Evolutionary conservation across 768 basidiomycete species (phyloP).

Genomic region (Suillus variegatus): DNA sequence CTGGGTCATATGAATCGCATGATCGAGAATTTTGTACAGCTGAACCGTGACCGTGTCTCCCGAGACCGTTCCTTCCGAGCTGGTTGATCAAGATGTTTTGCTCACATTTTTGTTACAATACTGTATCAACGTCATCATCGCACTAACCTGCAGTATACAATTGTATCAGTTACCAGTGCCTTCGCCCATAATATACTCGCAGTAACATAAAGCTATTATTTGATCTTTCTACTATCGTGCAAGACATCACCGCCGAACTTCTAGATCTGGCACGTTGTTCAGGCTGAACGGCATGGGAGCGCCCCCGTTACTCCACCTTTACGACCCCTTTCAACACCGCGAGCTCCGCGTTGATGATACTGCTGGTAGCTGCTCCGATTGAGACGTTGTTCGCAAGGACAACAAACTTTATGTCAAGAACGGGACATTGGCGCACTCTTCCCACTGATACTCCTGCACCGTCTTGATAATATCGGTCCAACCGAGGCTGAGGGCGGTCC

Average conservation of each 20-base stretch:
- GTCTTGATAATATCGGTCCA: slow-evolving; percentile 87
- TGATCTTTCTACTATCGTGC: slow-evolving; percentile 3
- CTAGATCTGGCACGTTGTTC: not conserved
- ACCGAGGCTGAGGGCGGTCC: slow-evolving; percentile 91
- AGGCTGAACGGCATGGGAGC: not conserved
- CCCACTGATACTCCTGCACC: slow-evolving; percentile 94
- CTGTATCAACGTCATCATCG: slow-evolving; percentile 6
- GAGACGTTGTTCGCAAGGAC: slow-evolving; percentile 91
- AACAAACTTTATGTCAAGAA: slow-evolving; percentile 95
- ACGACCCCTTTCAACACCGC: slow-evolving; percentile 77
- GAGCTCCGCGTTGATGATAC: slow-evolving; percentile 96
- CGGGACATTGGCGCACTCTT: slow-evolving; percentile 84
- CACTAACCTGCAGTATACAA: slow-evolving; percentile 6
- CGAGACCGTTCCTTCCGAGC: slow-evolving; percentile 27
- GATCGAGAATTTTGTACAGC: slow-evolving; percentile 49
- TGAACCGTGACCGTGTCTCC: slow-evolving; percentile 27
- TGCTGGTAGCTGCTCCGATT: slow-evolving; percentile 95
- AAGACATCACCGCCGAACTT: not conserved
- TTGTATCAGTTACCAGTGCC: not conserved
- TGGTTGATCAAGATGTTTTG: slow-evolving; percentile 12
- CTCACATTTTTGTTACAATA: not conserved
- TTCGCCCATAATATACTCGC: slow-evolving; percentile 12
- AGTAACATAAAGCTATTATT: slow-evolving; percentile 11
- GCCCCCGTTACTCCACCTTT: slow-evolving; percentile 3
- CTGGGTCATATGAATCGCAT: slow-evolving; percentile 75